Conservation (phyloP, 2,329 filamentous ascomycete species). For the Exophiala sp. region DNA sequence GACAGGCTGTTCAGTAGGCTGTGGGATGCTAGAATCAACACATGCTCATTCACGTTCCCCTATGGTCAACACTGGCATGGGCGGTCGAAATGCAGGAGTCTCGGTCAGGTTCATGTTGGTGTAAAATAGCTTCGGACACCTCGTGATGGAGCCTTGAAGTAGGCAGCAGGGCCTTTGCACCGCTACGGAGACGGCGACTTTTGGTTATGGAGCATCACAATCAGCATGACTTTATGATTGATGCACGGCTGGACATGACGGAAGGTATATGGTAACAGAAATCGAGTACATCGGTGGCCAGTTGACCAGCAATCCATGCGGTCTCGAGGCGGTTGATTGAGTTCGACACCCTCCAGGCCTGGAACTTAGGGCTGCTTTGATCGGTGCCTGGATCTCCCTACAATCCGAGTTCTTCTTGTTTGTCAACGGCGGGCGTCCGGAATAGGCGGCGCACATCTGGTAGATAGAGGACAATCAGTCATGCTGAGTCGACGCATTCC, state of each 20-base stretch:
- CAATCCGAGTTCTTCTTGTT: background rate
- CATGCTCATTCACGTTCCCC: too few relatives aligned
- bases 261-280: background rate
- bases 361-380: background rate
- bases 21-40: too few relatives aligned
- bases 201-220: background rate
- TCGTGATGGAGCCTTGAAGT: too few relatives aligned
- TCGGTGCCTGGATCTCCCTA: background rate
- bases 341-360: too few relatives aligned
- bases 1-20: slow-evolving; percentile 20
- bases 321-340: background rate
- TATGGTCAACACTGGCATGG: background rate
- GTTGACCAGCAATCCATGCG: background rate
- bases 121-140: too few relatives aligned
- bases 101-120: background rate
- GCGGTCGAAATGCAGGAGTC: background rate
- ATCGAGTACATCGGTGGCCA: background rate
- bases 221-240: background rate
- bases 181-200: background rate
- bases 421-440: background rate
- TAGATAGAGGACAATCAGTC: slow-evolving; percentile 1
- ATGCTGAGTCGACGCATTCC: background rate
- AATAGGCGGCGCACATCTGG: background rate
- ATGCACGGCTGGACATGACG: background rate
- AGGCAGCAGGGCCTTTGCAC: background rate